Conservation (phyloP, 495 filamentous ascomycete genomes). For the Penicillium steckii region DNA sequence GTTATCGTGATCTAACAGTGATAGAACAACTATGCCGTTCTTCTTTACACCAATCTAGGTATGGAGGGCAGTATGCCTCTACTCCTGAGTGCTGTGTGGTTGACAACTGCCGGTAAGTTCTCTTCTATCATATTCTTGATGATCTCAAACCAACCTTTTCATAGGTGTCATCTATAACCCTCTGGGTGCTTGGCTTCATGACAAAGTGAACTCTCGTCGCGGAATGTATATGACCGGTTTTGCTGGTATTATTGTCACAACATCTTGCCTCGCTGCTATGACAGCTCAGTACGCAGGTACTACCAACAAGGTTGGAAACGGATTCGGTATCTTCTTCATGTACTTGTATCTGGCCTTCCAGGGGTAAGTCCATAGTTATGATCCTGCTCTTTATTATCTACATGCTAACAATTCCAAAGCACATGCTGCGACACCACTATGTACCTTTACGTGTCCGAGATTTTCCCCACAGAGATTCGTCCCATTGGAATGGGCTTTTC, state of each 20-base stretch:
- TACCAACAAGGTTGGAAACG: conserved; percentile 43
- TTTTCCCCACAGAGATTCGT: conserved; percentile 52
- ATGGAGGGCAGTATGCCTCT: conserved; percentile 43
- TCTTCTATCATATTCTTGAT: neutral
- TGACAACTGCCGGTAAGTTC: conserved; percentile 39
- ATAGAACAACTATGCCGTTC: conserved; percentile 48
- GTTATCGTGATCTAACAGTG: conserved; percentile 4
- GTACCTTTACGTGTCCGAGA: conserved; percentile 51
- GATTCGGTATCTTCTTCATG: conserved; percentile 48
- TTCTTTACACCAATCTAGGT: conserved; percentile 49
- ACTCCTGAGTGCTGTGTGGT: conserved; percentile 48
- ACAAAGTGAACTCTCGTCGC: conserved; percentile 44
- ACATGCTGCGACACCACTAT: conserved; percentile 51
- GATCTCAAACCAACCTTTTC: neutral
- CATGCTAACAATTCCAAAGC: conserved; percentile 18
- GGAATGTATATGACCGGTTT: conserved; percentile 46
- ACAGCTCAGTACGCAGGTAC: conserved; percentile 42
- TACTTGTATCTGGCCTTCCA: conserved; percentile 48
- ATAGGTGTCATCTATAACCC: conserved; percentile 44
- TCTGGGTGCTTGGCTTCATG: conserved; percentile 46
- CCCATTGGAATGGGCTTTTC: conserved; percentile 48
- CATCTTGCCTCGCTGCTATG: conserved; percentile 43
- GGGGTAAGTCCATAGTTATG: conserved; percentile 20
- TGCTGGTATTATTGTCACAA: conserved; percentile 33
- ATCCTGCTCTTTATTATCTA: neutral